These are phyloP conservation scores for Multifurca ochricompacta DNA, from an alignment of 768 basidiomycete species.

Conservation along the genomic window DNA sequence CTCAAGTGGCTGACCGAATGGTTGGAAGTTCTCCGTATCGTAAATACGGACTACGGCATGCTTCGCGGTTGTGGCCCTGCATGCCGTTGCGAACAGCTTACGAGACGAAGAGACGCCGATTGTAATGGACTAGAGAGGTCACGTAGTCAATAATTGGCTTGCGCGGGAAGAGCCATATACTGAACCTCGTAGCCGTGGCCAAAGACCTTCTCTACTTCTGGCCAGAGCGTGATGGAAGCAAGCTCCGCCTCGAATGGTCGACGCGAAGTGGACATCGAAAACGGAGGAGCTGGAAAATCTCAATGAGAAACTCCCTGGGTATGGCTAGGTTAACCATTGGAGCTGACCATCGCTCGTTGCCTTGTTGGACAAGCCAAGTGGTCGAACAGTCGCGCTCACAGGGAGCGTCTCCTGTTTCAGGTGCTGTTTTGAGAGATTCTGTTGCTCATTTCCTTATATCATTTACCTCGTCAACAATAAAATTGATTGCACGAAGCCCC, in stretches of 20 bases:
- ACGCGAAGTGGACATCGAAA: constrained; percentile 22
- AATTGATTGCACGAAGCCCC: constrained; percentile 39
- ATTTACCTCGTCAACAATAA: constrained; percentile 46
- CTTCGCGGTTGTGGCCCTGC: constrained; percentile 79
- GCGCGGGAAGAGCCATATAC: background rate
- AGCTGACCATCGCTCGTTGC: constrained; percentile 62
- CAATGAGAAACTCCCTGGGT: background rate
- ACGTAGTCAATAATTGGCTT: background rate
- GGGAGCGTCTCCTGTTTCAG: constrained; percentile 49
- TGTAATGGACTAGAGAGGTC: constrained; percentile 56
- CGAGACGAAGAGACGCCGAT: constrained; percentile 67
- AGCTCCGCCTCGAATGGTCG: constrained; percentile 90
- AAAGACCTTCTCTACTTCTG: constrained; percentile 93
- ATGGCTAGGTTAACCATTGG: background rate
- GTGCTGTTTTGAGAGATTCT: background rate
- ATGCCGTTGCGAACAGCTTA: constrained; percentile 76
- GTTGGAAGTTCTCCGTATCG: constrained; percentile 62
- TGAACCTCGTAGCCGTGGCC: constrained; percentile 94
- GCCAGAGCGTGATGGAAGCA: constrained; percentile 85
- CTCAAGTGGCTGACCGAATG: constrained; percentile 59
- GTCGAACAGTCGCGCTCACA: constrained; percentile 81
- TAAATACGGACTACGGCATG: constrained; percentile 87
- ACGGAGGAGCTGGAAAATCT: constrained; percentile 20
- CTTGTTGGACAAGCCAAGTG: constrained; percentile 91
- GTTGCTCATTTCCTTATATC: background rate